Conservation (phyloP, 2,329 filamentous ascomycete species). For the Colletotrichum musae region DNA sequence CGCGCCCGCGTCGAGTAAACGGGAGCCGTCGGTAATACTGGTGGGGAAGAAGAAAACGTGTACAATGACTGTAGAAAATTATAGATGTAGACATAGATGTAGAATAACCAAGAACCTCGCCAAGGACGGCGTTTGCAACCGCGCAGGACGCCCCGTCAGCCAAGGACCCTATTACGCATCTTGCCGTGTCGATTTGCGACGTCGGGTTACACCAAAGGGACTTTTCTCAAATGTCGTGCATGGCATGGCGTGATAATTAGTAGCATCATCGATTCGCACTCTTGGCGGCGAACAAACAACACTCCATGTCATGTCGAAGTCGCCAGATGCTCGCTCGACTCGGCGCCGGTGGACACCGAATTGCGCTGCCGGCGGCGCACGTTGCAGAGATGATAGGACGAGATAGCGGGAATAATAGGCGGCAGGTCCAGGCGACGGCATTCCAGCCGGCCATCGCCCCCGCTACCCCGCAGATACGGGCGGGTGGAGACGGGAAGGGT, state of each 20-base stretch:
- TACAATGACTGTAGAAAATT: conserved; percentile 5
- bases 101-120: background rate
- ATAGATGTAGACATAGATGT: conserved; percentile 30
- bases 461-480: conserved; percentile 22
- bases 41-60: background rate
- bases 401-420: conserved; percentile 8
- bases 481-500: background rate
- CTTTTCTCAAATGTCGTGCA: no score
- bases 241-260: no score
- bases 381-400: background rate
- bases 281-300: no score
- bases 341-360: background rate
- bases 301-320: no score
- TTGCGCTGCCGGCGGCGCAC: background rate
- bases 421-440: conserved; percentile 8
- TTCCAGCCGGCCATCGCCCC: conserved; percentile 3
- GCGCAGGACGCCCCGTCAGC: no score
- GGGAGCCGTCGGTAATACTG: no score
- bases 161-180: no score
- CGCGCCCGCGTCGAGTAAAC: conserved; percentile 28
- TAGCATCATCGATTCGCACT: no score
- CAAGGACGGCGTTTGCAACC: no score
- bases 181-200: no score
- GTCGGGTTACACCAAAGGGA: no score
- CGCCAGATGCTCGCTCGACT: background rate